Conservation (phyloP, 164 flowering plant genomes). For the Sextonia rubra region DNA sequence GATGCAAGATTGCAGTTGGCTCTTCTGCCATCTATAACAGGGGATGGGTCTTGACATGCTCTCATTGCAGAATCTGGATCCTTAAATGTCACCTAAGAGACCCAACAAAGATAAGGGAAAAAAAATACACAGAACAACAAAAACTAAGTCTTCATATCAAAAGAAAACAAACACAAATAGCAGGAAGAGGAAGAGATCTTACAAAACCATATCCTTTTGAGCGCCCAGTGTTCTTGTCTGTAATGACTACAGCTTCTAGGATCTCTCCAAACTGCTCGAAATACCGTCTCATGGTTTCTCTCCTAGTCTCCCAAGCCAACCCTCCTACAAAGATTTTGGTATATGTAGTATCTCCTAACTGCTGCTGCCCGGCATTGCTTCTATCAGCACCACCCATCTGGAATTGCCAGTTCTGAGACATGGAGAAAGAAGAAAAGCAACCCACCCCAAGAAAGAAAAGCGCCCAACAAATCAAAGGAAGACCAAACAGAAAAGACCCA, state of each 20-base stretch:
- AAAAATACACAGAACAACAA: too few species aligned
- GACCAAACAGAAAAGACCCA: background rate
- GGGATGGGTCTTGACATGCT: constrained; percentile 65
- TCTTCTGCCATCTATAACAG: constrained; percentile 64
- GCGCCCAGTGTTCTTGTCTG: constrained; percentile 58
- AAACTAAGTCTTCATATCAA: background rate
- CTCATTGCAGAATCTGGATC: constrained; percentile 59
- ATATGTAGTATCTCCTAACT: constrained; percentile 47
- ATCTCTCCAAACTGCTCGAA: constrained; percentile 76
- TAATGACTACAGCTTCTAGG: constrained; percentile 60
- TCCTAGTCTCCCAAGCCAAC: constrained; percentile 69
- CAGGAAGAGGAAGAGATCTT: constrained; percentile 17
- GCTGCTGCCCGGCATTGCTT: constrained; percentile 24
- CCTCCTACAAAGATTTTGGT: constrained; percentile 72
- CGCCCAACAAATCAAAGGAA: background rate
- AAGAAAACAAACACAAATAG: background rate
- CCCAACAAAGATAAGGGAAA: background rate
- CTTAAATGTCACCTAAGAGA: constrained; percentile 49
- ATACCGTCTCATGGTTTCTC: constrained; percentile 58
- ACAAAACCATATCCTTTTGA: constrained; percentile 74
- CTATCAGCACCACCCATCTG: constrained; percentile 44
- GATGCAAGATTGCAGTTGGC: constrained; percentile 70
- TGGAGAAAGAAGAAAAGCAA: constrained; percentile 10
- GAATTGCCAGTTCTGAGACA: constrained; percentile 56
- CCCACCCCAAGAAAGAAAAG: background rate